A percentile compares a stretch with the other conserved stretches of the same genome.
Conservation (phyloP, 768 basidiomycete species). For the Mycena sanguinolenta region DNA sequence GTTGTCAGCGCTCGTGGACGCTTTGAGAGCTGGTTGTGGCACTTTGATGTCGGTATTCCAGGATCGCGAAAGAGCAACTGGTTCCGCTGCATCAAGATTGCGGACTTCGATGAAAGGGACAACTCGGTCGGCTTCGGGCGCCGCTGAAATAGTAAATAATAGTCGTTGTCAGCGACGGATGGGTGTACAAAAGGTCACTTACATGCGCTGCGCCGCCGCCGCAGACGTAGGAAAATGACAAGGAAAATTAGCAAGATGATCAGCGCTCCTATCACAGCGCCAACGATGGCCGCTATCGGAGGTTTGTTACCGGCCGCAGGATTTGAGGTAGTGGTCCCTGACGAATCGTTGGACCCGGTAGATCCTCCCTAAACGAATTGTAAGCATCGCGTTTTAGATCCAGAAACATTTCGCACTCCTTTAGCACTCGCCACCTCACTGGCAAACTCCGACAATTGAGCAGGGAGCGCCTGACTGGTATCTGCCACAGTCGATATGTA, state of each 20-base stretch:
- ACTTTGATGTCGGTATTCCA: constrained; percentile 3
- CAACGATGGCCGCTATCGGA: constrained; percentile 19
- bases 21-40: not conserved
- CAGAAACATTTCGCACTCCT: constrained; percentile 15
- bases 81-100: not conserved
- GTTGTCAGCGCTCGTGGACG: not conserved
- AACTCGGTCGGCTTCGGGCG: not conserved
- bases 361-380: not conserved
- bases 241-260: constrained; percentile 12
- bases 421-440: constrained; percentile 17
- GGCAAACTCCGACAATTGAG: constrained; percentile 24
- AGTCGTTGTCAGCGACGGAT: not conserved
- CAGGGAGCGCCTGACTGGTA: no score
- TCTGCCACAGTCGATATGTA: no score
- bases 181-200: not conserved
- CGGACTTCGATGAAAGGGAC: not conserved
- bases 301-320: not conserved
- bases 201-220: constrained; percentile 11
- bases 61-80: not conserved
- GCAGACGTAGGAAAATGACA: constrained; percentile 15
- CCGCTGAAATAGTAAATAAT: not conserved
- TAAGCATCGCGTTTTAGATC: not conserved
- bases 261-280: constrained; percentile 22
- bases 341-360: not conserved
- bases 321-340: not conserved